A percentile compares a stretch with the other conserved stretches of the same genome.
phyloP scores from a whole-genome alignment of 2,329 filamentous ascomycete species.

The Cordyceps cateniannulata region DNA sequence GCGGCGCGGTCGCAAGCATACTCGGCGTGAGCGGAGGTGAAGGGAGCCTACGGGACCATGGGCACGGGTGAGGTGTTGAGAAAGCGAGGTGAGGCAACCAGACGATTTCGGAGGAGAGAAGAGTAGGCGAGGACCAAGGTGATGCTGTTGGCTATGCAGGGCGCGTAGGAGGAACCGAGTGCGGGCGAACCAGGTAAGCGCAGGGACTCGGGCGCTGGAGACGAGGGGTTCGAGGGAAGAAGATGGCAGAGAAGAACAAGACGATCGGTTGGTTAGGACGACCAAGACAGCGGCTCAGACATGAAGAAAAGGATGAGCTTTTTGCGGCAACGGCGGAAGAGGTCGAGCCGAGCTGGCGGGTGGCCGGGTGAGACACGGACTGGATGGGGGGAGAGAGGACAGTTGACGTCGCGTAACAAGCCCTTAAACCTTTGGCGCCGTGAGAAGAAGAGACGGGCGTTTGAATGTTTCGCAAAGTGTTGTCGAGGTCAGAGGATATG shows the following conservation, averaged over 20 bases:
- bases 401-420: not conserved
- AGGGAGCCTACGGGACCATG: not conserved
- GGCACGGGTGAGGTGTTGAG: not conserved
- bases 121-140: not conserved
- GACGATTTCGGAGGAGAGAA: not conserved
- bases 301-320: not conserved
- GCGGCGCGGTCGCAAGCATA: conserved; percentile 24
- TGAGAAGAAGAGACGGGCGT: not conserved
- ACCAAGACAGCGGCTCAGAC: not conserved
- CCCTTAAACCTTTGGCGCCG: not conserved
- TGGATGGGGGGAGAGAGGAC: not conserved
- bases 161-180: not conserved
- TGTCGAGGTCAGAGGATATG: not conserved
- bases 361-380: conserved; percentile 9
- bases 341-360: conserved; percentile 1
- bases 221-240: not conserved
- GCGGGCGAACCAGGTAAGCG: not conserved
- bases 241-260: not conserved
- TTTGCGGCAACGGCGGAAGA: conserved; percentile 5
- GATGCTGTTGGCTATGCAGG: not conserved
- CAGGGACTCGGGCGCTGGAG: not conserved
- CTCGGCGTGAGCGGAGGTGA: conserved; percentile 13
- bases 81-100: not conserved
- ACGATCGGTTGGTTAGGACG: not conserved
- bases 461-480: not conserved